Evolutionary conservation across 2,329 filamentous ascomycete genomes (phyloP).

Genomic region (Microsporum ferrugineum): DNA sequence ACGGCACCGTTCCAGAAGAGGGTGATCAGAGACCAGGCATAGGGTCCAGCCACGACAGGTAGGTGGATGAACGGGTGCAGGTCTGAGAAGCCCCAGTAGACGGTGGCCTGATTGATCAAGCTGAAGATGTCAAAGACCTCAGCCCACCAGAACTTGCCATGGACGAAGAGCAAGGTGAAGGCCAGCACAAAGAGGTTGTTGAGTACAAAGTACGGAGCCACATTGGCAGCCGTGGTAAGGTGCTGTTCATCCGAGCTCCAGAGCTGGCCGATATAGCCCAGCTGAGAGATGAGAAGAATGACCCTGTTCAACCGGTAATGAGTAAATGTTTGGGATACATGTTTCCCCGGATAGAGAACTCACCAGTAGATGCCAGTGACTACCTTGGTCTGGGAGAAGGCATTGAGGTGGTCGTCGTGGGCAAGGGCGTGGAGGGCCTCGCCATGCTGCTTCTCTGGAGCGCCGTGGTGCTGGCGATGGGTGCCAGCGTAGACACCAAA

Average conservation of each 20-base stretch:
- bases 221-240: slow-evolving; percentile 59
- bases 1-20: slow-evolving; percentile 85
- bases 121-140: slow-evolving; percentile 68
- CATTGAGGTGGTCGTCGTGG: slow-evolving; percentile 47
- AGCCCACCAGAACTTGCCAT: slow-evolving; percentile 61
- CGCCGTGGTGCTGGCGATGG: slow-evolving; percentile 27
- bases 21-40: slow-evolving; percentile 77
- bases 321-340: neutral
- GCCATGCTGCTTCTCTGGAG: slow-evolving; percentile 35
- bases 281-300: slow-evolving; percentile 61
- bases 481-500: slow-evolving; percentile 64
- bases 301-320: slow-evolving; percentile 41
- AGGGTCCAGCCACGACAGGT: slow-evolving; percentile 61
- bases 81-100: slow-evolving; percentile 69
- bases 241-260: slow-evolving; percentile 55
- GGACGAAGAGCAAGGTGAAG: slow-evolving; percentile 74
- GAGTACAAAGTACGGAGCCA: slow-evolving; percentile 73
- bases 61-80: slow-evolving; percentile 65
- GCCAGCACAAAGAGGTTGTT: slow-evolving; percentile 74
- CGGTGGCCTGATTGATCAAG: slow-evolving; percentile 64
- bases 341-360: slow-evolving; percentile 12
- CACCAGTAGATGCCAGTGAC: slow-evolving; percentile 65
- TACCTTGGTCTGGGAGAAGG: slow-evolving; percentile 61
- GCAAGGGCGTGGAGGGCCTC: slow-evolving; percentile 60
- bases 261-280: slow-evolving; percentile 63